These are phyloP conservation scores for Articulospora tetracladia DNA, from an alignment of 495 filamentous ascomycete genomes.

Conservation along the genomic window DNA sequence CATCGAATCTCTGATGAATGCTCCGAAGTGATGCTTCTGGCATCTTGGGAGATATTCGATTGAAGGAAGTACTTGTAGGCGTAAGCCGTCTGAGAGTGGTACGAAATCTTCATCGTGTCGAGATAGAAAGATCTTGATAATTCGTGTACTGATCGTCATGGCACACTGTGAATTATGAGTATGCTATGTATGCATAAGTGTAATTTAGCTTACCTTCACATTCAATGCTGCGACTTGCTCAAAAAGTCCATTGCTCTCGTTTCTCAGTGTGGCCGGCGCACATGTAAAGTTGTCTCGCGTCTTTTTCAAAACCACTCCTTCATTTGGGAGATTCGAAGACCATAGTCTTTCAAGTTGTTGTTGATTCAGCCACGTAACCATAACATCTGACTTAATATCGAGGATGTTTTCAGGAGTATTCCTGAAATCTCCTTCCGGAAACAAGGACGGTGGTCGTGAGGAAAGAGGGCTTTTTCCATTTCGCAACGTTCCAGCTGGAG, in stretches of 20 bases:
- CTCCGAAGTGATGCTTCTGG: conserved; percentile 65
- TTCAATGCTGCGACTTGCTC: conserved; percentile 51
- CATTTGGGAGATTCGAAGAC: conserved; percentile 47
- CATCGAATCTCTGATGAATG: conserved; percentile 54
- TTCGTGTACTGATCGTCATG: conserved; percentile 55
- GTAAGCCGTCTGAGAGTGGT: conserved; percentile 51
- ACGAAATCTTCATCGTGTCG: conserved; percentile 44
- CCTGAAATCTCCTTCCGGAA: conserved; percentile 43
- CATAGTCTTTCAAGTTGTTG: conserved; percentile 56
- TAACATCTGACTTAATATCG: conserved; percentile 54
- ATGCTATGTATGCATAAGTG: background rate
- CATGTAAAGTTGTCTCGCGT: conserved; percentile 47
- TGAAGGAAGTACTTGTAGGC: conserved; percentile 55
- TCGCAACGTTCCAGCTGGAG: background rate
- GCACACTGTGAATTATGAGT: conserved; percentile 37
- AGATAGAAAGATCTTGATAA: conserved; percentile 51
- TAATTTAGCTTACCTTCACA: conserved; percentile 38
- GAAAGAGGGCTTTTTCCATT: background rate
- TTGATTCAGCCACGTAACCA: conserved; percentile 59
- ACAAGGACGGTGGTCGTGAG: conserved; percentile 30
- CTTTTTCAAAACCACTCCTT: conserved; percentile 61
- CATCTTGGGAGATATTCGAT: conserved; percentile 50
- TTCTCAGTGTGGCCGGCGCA: conserved; percentile 48
- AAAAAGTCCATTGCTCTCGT: conserved; percentile 43
- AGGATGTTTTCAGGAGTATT: conserved; percentile 37